Evolutionary conservation across 108 stramenopile species (phyloP).

Genomic region (Hondaea fermentalgiana): DNA sequence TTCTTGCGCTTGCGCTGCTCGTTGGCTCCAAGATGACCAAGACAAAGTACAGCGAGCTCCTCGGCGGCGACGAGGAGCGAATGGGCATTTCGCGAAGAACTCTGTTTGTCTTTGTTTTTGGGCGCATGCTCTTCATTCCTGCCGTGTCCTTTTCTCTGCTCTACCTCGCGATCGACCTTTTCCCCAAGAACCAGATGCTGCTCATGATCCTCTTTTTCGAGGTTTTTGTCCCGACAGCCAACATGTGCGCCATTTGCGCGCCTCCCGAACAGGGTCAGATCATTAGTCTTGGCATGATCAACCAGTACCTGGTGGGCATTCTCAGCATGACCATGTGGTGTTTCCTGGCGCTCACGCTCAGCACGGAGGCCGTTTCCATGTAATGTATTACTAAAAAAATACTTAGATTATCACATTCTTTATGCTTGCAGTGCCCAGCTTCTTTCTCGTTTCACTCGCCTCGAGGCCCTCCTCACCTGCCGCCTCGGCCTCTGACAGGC

Average conservation of each 20-base stretch:
- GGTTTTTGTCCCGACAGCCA: not conserved
- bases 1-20: not conserved
- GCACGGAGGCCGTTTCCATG: not conserved
- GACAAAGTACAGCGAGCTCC: not conserved
- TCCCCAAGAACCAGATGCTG: constrained; percentile 1
- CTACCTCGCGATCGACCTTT: not conserved
- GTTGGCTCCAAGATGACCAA: not conserved
- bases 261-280: not conserved
- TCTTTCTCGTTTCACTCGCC: too few species aligned
- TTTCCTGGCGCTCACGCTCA: not conserved
- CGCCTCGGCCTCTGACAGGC: too few species aligned
- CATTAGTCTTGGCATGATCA: not conserved
- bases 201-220: constrained; percentile 3
- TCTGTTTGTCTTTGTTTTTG: not conserved
- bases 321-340: not conserved
- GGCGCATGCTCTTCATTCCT: not conserved
- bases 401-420: too few species aligned
- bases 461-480: too few species aligned
- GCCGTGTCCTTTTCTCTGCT: not conserved
- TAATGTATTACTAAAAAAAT: too few species aligned
- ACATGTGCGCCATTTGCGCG: not conserved
- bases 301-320: not conserved
- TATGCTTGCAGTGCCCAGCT: too few species aligned
- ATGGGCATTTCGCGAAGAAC: not conserved
- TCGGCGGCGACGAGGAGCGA: not conserved